Evolutionary conservation across 768 basidiomycete genomes (phyloP).

Genomic region (Russula lepida): DNA sequence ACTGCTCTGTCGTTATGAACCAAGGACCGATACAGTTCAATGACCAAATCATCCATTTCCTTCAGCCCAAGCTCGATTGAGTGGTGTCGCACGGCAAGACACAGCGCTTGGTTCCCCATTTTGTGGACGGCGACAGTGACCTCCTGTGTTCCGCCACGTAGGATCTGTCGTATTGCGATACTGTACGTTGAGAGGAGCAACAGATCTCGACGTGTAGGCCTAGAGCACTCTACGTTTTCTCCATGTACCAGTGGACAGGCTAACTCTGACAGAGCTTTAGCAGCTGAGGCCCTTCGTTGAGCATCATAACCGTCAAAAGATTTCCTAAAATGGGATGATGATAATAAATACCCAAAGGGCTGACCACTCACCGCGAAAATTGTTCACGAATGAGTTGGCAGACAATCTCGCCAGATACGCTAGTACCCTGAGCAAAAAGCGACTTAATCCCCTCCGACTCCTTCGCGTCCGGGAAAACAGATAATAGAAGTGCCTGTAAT

Average conservation of each 20-base stretch:
- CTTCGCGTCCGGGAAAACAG: constrained; percentile 6
- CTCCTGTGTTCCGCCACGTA: constrained; percentile 42
- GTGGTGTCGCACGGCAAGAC: constrained; percentile 38
- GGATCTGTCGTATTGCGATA: constrained; percentile 31
- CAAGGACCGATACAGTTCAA: neutral
- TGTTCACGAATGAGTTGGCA: constrained; percentile 6
- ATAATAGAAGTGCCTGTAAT: neutral
- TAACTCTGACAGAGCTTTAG: constrained; percentile 9
- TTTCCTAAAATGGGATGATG: constrained; percentile 1
- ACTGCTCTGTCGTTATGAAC: constrained; percentile 17
- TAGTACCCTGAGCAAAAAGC: neutral
- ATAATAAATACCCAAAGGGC: neutral
- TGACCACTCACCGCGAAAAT: constrained; percentile 3
- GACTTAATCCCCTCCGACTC: neutral
- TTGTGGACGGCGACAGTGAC: constrained; percentile 41
- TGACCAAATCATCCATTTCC: constrained; percentile 5
- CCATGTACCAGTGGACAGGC: constrained; percentile 13
- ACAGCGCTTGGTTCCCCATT: constrained; percentile 35
- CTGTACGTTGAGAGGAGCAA: constrained; percentile 29
- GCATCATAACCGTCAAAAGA: constrained; percentile 4
- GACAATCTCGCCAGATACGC: neutral
- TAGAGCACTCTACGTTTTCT: constrained; percentile 14
- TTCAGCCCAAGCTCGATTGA: constrained; percentile 20
- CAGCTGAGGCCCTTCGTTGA: constrained; percentile 1
- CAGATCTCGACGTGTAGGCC: constrained; percentile 10